A percentile compares a stretch with the other conserved stretches of the same genome.
Conservation (phyloP, 352 stramenopile genomes). For the Pythium folliculosum region DNA sequence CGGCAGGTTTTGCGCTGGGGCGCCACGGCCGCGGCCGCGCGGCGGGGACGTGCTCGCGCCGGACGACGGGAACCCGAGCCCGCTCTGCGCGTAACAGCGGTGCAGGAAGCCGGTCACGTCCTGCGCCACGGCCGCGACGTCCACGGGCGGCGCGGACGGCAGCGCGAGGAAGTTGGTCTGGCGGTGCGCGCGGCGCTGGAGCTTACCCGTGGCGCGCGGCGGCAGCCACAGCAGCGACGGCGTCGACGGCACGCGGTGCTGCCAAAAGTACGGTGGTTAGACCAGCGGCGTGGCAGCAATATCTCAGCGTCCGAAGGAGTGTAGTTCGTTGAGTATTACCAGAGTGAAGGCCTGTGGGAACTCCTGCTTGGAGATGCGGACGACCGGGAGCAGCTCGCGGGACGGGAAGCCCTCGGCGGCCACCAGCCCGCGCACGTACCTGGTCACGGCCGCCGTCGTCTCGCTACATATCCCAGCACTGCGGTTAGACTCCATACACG, state of each 20-base stretch:
- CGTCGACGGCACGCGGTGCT: conserved; percentile 50
- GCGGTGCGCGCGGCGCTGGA: conserved; percentile 59
- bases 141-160: not conserved
- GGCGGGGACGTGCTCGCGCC: not conserved
- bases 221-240: conserved; percentile 62
- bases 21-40: not conserved
- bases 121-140: not conserved
- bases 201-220: conserved; percentile 37
- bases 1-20: too few relatives aligned
- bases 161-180: conserved; percentile 68
- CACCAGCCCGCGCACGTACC: not conserved
- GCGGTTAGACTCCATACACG: too few relatives aligned
- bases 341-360: conserved; percentile 9
- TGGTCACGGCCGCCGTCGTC: not conserved
- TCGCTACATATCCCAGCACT: conserved; percentile 4
- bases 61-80: conserved; percentile 3
- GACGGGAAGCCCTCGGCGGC: not conserved
- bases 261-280: not conserved
- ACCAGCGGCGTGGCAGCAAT: not conserved
- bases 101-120: conserved; percentile 12
- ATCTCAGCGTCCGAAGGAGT: too few relatives aligned
- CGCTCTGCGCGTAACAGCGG: conserved; percentile 6
- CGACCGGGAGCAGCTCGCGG: not conserved
- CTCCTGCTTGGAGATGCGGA: conserved; percentile 9
- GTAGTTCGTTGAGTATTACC: conserved; percentile 4